Evolutionary conservation across 176 grass and related monocot genomes (phyloP).

Genomic region (Carex kokanica): DNA sequence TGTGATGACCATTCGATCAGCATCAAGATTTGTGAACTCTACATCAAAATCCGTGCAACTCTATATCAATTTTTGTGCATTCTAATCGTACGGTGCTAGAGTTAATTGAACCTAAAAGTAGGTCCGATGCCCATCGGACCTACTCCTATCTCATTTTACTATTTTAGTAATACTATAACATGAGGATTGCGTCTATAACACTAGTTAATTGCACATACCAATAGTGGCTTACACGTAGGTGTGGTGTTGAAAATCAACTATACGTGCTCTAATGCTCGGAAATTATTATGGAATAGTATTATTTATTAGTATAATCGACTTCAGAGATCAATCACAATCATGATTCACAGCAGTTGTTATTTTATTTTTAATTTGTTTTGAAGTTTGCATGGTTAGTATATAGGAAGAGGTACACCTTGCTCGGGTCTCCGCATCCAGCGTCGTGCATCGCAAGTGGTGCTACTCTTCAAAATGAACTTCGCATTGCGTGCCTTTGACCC

Average conservation of each 20-base stretch:
- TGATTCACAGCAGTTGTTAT: background rate
- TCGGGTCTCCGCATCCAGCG: slow-evolving; percentile 6
- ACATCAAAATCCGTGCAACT: too few relatives aligned
- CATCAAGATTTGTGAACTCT: too few relatives aligned
- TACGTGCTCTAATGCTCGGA: too few relatives aligned
- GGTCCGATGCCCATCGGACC: too few relatives aligned
- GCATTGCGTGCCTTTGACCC: background rate
- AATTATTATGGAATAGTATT: background rate
- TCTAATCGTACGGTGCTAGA: too few relatives aligned
- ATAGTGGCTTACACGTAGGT: background rate
- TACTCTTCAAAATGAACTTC: background rate
- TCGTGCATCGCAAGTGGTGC: background rate
- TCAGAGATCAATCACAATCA: background rate
- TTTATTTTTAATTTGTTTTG: background rate
- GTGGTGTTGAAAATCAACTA: background rate
- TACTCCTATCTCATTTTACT: too few relatives aligned
- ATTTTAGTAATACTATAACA: background rate
- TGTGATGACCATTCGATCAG: too few relatives aligned
- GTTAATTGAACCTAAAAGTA: too few relatives aligned
- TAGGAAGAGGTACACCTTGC: background rate
- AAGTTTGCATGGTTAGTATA: background rate
- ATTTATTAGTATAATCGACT: background rate
- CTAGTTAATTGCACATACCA: background rate
- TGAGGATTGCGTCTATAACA: background rate
- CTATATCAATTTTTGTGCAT: too few relatives aligned